These are phyloP conservation scores for Eucalyptus marginata DNA, from an alignment of 345 rosid species.

Conservation along the genomic window DNA sequence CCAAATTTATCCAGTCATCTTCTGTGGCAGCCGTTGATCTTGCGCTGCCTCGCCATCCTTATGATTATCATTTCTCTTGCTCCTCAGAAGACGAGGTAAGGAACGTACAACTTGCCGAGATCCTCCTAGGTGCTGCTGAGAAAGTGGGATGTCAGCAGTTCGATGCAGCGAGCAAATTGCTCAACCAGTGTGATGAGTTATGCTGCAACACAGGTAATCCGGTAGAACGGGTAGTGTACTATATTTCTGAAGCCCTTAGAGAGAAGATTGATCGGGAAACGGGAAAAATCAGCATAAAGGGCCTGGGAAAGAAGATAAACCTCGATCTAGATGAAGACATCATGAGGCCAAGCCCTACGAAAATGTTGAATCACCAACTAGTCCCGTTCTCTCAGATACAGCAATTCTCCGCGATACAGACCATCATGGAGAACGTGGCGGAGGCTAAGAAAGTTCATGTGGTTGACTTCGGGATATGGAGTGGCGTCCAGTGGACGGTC, in stretches of 20 bases:
- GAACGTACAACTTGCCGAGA: slow-evolving; percentile 11
- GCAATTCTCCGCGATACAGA: slow-evolving; percentile 14
- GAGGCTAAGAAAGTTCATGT: slow-evolving; percentile 14
- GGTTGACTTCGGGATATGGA: slow-evolving; percentile 14
- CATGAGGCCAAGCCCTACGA: no score
- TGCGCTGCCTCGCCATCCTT: not conserved
- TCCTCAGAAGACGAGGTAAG: slow-evolving; percentile 3
- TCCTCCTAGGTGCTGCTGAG: slow-evolving; percentile 16
- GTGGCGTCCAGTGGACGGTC: slow-evolving; percentile 3
- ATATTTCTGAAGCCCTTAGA: not conserved
- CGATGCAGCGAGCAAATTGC: slow-evolving; percentile 2
- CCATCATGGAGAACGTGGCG: slow-evolving; percentile 10
- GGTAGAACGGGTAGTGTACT: not conserved
- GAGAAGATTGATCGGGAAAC: slow-evolving; percentile 7
- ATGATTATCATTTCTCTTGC: not conserved
- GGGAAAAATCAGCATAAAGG: not conserved
- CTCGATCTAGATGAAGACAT: not conserved
- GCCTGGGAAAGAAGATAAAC: not conserved
- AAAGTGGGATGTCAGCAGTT: slow-evolving; percentile 6
- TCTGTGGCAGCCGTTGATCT: not conserved
- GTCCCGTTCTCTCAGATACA: slow-evolving; percentile 11
- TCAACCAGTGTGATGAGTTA: not conserved
- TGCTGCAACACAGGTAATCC: slow-evolving; percentile 6
- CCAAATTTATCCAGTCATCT: slow-evolving; percentile 5
- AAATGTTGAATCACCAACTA: not conserved